Evolutionary conservation across 352 stramenopile genomes (phyloP).

Genomic region (Phytophthora chlamydospora): DNA sequence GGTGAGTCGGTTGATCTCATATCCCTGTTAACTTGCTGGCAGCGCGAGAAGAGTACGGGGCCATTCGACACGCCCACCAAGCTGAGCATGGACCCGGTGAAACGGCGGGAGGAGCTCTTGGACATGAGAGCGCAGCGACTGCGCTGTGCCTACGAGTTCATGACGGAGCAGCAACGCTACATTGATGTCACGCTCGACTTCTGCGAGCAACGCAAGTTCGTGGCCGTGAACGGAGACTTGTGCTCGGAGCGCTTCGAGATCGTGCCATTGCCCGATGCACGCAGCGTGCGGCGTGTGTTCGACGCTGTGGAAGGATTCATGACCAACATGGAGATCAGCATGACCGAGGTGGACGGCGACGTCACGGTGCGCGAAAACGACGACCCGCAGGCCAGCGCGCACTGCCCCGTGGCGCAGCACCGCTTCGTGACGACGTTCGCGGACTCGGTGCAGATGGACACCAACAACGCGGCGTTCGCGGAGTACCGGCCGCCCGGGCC

Average conservation of each 20-base stretch:
- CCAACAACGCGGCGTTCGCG: conserved; percentile 44
- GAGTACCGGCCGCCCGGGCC: conserved; percentile 23
- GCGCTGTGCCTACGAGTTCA: conserved; percentile 40
- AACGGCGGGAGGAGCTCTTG: conserved; percentile 21
- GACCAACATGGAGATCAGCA: conserved; percentile 46
- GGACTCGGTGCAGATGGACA: conserved; percentile 38
- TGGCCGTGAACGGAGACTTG: conserved; percentile 40
- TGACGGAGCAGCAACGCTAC: conserved; percentile 40
- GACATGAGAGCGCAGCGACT: conserved; percentile 43
- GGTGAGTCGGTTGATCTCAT: neutral
- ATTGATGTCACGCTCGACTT: conserved; percentile 44
- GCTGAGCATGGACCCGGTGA: conserved; percentile 24
- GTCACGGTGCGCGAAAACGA: conserved; percentile 52
- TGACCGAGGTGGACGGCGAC: conserved; percentile 45
- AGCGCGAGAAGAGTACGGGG: conserved; percentile 27
- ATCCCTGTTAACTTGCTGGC: neutral
- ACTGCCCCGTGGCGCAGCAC: conserved; percentile 22
- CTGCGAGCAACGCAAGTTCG: conserved; percentile 46
- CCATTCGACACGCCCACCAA: conserved; percentile 33
- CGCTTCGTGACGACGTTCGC: conserved; percentile 37
- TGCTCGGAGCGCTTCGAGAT: conserved; percentile 52
- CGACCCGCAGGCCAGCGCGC: conserved; percentile 10
- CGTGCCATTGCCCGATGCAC: conserved; percentile 26
- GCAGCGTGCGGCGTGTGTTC: conserved; percentile 39
- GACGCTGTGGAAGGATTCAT: conserved; percentile 43